A percentile compares a stretch with the other conserved stretches of the same genome.
Conservation (phyloP, 345 rosid species). For the Noccaea bulbosa region DNA sequence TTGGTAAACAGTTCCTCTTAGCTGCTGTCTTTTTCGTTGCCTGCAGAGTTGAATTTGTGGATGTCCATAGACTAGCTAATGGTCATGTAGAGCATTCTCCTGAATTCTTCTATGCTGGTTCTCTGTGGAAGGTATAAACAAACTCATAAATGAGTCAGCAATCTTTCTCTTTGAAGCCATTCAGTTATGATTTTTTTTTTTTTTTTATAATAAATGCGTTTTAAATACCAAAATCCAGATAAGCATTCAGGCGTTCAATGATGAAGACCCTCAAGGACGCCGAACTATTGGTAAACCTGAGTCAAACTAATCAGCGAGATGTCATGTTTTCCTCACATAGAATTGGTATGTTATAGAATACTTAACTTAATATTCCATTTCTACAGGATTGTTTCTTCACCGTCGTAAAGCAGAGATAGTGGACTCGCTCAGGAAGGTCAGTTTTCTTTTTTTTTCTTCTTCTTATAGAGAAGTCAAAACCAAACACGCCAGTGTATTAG, state of each 20-base stretch:
- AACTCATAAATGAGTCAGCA: slow-evolving; percentile 7
- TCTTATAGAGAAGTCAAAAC: background rate
- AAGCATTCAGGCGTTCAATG: slow-evolving; percentile 91
- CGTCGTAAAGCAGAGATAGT: slow-evolving; percentile 85
- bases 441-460: slow-evolving; percentile 15
- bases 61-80: slow-evolving; percentile 85
- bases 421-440: slow-evolving; percentile 78
- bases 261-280: slow-evolving; percentile 98
- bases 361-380: slow-evolving; percentile 16
- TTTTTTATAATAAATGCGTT: too few species aligned
- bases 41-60: slow-evolving; percentile 84
- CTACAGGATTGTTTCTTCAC: slow-evolving; percentile 91
- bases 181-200: slow-evolving; percentile 12
- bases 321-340: background rate
- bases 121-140: slow-evolving; percentile 92
- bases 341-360: slow-evolving; percentile 19
- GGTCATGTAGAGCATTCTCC: slow-evolving; percentile 98
- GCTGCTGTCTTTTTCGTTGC: slow-evolving; percentile 6
- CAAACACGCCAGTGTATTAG: background rate
- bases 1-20: slow-evolving; percentile 27
- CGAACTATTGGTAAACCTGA: slow-evolving; percentile 76
- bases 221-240: slow-evolving; percentile 54
- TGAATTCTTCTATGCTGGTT: slow-evolving; percentile 93
- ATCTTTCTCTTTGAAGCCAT: slow-evolving; percentile 10
- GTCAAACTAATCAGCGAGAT: slow-evolving; percentile 14